Percentiles rank a stretch among this genome's conserved stretches.
Evolutionary conservation across 345 rosid genomes (phyloP).

Genomic region (Syzygium jambos): DNA sequence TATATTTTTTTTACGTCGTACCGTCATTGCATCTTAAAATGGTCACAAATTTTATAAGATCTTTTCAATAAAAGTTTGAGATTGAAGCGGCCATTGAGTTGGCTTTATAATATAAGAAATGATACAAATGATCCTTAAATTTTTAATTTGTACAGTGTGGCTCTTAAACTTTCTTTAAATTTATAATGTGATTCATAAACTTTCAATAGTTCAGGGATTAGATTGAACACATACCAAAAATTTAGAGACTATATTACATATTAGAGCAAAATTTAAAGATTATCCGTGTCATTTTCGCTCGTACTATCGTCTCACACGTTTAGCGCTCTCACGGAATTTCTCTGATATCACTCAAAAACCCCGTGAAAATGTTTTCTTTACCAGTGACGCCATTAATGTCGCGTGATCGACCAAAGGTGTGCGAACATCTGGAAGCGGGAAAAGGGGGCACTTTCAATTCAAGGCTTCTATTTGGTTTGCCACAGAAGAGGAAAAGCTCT

Average conservation of each 20-base stretch:
- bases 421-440: background rate
- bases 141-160: rapidly evolving
- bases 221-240: no score
- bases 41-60: rapidly evolving
- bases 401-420: background rate
- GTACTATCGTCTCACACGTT: no score
- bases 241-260: no score
- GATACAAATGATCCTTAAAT: rapidly evolving
- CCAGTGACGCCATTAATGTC: background rate
- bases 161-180: rapidly evolving
- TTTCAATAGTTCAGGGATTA: no score
- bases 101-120: background rate
- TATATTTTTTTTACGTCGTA: background rate
- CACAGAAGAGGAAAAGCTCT: background rate
- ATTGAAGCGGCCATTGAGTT: background rate
- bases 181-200: background rate
- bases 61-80: rapidly evolving
- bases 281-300: no score
- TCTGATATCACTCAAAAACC: background rate
- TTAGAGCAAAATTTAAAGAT: rapidly evolving
- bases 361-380: background rate
- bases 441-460: background rate
- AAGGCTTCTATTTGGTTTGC: background rate
- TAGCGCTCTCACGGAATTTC: background rate
- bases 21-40: background rate